Percentiles rank a stretch among this genome's conserved stretches.
Conservation (phyloP, 164 flowering plant species). For the Dillenia turbinata region DNA sequence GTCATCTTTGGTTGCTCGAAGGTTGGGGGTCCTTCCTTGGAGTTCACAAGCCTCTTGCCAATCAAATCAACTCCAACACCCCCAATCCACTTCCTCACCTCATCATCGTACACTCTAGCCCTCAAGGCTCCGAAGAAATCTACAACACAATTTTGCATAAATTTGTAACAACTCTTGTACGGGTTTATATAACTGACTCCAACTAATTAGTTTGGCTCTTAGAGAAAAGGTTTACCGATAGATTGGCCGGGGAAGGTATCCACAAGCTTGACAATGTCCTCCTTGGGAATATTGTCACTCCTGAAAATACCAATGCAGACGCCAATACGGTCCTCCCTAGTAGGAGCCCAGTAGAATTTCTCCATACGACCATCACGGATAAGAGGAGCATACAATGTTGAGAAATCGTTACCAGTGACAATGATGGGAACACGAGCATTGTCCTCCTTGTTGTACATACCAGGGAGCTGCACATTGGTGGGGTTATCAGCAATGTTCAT, state of each 20-base stretch:
- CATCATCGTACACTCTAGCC: constrained; percentile 65
- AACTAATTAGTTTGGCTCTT: background rate
- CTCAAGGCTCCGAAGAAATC: constrained; percentile 70
- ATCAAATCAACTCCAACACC: constrained; percentile 42
- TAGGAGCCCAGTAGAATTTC: constrained; percentile 78
- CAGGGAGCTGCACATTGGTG: constrained; percentile 62
- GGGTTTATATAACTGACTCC: too few species aligned
- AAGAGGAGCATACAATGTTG: constrained; percentile 64
- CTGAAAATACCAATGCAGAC: constrained; percentile 67
- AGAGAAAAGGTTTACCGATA: constrained; percentile 32
- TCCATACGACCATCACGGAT: constrained; percentile 84
- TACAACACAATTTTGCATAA: constrained; percentile 6
- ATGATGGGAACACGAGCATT: constrained; percentile 63
- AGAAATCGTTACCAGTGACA: constrained; percentile 70
- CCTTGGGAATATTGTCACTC: constrained; percentile 30
- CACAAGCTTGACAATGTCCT: constrained; percentile 47
- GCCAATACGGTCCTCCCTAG: constrained; percentile 61
- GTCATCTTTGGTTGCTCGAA: constrained; percentile 64
- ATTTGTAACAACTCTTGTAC: background rate
- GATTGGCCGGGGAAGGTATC: constrained; percentile 76
- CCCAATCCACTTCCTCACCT: constrained; percentile 51
- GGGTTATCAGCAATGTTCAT: constrained; percentile 76
- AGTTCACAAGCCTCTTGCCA: constrained; percentile 68
- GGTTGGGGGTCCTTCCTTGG: constrained; percentile 52
- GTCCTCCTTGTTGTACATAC: constrained; percentile 74